Evolutionary conservation across 78 protist species (phyloP).

Genomic region (Dictyostelium purpureum): DNA sequence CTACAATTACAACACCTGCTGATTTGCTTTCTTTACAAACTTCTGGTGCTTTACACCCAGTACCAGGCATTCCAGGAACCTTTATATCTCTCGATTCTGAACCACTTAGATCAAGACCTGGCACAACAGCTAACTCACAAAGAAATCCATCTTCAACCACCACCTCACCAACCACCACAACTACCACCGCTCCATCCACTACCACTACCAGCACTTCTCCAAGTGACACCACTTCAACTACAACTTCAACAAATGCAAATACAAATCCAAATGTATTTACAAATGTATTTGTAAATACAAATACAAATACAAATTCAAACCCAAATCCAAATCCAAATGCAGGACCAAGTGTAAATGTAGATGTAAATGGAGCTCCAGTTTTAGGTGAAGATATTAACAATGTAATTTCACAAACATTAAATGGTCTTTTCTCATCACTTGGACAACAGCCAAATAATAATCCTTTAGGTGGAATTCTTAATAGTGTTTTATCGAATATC

Average conservation of each 20-base stretch:
- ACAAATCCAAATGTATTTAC: background rate
- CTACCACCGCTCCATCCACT: background rate
- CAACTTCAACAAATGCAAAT: background rate
- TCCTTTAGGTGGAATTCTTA: slow-evolving; percentile 39
- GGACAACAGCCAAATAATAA: slow-evolving; percentile 20
- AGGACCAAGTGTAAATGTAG: too few species aligned
- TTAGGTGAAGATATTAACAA: background rate
- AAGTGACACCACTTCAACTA: background rate
- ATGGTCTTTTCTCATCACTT: background rate
- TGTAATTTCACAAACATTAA: slow-evolving; percentile 5
- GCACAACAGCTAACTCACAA: background rate
- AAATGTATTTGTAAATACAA: too few species aligned
- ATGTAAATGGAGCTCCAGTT: too few species aligned
- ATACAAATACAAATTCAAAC: background rate
- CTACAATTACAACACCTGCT: background rate
- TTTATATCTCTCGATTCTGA: background rate
- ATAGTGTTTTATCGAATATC: background rate
- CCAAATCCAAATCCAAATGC: background rate
- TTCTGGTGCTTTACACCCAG: background rate
- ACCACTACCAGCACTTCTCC: background rate
- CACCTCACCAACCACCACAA: background rate
- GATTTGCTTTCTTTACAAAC: background rate
- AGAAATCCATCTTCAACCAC: background rate
- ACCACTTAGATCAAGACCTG: background rate
- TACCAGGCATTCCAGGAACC: background rate